A percentile compares a stretch with the other conserved stretches of the same genome.
phyloP scores from a whole-genome alignment of 805 yeast species.

The Lipomyces orientalis region DNA sequence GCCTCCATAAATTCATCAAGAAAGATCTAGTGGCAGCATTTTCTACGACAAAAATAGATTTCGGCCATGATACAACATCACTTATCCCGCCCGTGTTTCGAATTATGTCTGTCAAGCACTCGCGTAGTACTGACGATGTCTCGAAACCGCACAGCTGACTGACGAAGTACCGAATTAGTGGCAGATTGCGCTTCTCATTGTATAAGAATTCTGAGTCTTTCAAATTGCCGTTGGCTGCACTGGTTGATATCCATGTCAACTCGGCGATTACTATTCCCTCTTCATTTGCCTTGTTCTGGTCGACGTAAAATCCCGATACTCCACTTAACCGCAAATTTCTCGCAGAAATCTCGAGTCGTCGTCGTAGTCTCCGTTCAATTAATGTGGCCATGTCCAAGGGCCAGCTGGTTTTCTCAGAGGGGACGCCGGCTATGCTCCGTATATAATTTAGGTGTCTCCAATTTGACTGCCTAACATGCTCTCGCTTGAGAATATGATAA shows the following conservation, averaged over 20 bases:
- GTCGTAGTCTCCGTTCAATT: constrained; percentile 17
- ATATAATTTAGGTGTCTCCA: background rate
- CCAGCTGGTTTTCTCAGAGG: constrained; percentile 2
- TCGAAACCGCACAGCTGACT: constrained; percentile 19
- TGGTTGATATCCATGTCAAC: constrained; percentile 8
- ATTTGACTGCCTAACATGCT: background rate
- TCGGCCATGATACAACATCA: constrained; percentile 5
- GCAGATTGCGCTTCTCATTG: background rate
- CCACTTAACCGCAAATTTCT: background rate
- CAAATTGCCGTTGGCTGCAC: background rate
- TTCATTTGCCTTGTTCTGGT: constrained; percentile 5
- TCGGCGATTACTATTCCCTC: constrained; percentile 10
- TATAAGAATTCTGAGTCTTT: constrained; percentile 16
- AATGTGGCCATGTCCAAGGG: constrained; percentile 19
- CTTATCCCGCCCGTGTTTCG: background rate
- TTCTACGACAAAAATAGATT: background rate
- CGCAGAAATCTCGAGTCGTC: constrained; percentile 9
- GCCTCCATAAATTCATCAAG: constrained; percentile 19
- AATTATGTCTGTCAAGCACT: background rate
- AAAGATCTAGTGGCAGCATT: constrained; percentile 7
- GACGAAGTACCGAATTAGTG: constrained; percentile 8
- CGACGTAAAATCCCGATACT: constrained; percentile 11
- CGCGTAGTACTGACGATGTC: background rate
- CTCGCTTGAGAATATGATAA: constrained; percentile 19
- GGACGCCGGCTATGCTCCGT: background rate